Conservation (phyloP, 2,329 filamentous ascomycete genomes). For the Pyrenophora tritici-repentis region DNA sequence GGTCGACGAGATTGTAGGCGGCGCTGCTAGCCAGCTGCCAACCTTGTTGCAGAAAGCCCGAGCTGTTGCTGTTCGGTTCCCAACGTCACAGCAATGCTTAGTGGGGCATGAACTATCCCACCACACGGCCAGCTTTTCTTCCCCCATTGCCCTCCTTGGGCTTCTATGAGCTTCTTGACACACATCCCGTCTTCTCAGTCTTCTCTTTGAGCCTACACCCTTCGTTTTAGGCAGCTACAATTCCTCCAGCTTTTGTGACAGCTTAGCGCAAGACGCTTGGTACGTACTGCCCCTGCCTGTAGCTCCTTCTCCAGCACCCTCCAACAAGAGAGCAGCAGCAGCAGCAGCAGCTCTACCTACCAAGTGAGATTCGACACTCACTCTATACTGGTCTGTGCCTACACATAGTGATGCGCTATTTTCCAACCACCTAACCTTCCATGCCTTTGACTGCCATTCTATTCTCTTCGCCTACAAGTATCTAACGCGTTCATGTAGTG, state of each 20-base stretch:
- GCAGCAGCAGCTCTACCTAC: not conserved
- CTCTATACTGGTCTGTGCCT: not conserved
- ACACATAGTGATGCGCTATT: constrained; percentile 5
- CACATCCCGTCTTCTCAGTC: not conserved
- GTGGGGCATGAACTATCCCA: constrained; percentile 21
- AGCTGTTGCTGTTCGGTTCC: constrained; percentile 14
- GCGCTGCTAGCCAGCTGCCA: constrained; percentile 15
- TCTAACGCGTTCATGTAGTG: constrained; percentile 29
- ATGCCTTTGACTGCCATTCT: constrained; percentile 3
- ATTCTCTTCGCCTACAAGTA: constrained; percentile 12
- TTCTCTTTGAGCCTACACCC: not conserved
- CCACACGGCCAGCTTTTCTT: constrained; percentile 20
- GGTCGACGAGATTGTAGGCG: constrained; percentile 18
- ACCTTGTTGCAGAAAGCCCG: constrained; percentile 8
- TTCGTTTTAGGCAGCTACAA: not conserved
- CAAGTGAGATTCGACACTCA: constrained; percentile 13
- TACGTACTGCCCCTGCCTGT: constrained; percentile 1
- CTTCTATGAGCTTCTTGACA: constrained; percentile 8
- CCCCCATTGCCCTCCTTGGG: constrained; percentile 13
- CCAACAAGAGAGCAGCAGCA: not conserved
- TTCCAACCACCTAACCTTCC: constrained; percentile 6
- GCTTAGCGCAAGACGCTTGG: constrained; percentile 8
- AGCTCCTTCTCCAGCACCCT: constrained; percentile 15
- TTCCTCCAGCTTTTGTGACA: constrained; percentile 7
- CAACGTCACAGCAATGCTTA: constrained; percentile 15